These are phyloP conservation scores for Penicillium janthinellum DNA, from an alignment of 2,329 filamentous ascomycete species.

Conservation along the genomic window DNA sequence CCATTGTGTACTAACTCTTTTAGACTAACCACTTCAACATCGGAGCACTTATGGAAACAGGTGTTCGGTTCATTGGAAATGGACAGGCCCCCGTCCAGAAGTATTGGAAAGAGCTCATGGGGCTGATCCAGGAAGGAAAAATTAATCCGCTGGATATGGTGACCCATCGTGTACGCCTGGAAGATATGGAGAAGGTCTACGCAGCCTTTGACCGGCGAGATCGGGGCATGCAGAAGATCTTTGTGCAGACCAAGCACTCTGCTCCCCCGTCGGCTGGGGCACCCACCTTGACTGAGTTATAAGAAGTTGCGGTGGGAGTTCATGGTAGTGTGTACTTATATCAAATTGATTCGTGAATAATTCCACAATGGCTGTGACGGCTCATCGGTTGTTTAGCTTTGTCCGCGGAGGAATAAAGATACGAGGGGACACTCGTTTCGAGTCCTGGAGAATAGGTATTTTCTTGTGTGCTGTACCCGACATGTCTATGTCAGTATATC, in stretches of 20 bases:
- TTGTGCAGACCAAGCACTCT: conserved; percentile 62
- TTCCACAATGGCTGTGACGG: neutral
- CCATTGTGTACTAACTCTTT: neutral
- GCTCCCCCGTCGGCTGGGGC: conserved; percentile 53
- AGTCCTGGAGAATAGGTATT: neutral
- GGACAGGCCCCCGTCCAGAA: conserved; percentile 73
- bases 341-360: neutral
- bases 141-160: conserved; percentile 78
- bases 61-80: conserved; percentile 72
- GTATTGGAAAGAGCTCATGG: conserved; percentile 76
- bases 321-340: neutral
- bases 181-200: conserved; percentile 70
- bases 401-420: neutral
- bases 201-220: conserved; percentile 58
- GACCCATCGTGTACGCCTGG: conserved; percentile 73
- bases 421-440: neutral
- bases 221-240: conserved; percentile 79
- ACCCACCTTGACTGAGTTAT: conserved; percentile 52
- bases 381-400: neutral
- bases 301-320: neutral
- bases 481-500: neutral
- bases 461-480: too few relatives aligned
- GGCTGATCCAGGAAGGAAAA: conserved; percentile 52
- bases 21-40: conserved; percentile 73
- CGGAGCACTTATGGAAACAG: conserved; percentile 79